A percentile compares a stretch with the other conserved stretches of the same genome.
Evolutionary conservation across 805 yeast species (phyloP).

Genomic region (Metschnikowia anglica): DNA sequence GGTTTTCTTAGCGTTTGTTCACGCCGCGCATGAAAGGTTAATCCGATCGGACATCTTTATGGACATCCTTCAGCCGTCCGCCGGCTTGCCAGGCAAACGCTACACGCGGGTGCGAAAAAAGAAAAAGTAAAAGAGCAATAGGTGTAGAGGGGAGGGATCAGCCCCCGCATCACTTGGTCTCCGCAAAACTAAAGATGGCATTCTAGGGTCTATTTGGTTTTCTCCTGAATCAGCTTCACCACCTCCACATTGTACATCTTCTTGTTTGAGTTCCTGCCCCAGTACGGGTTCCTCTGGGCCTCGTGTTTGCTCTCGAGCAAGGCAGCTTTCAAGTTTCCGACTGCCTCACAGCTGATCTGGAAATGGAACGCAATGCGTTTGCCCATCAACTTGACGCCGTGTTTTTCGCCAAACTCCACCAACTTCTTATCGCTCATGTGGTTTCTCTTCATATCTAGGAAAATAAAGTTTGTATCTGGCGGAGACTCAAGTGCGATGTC

Average conservation of each 20-base stretch:
- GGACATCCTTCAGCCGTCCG: background rate
- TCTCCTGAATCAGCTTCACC: constrained; percentile 5
- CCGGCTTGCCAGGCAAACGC: background rate
- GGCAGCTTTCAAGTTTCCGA: constrained; percentile 45
- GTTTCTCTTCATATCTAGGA: constrained; percentile 56
- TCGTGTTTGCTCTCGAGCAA: constrained; percentile 56
- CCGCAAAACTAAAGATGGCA: background rate
- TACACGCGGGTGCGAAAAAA: too few relatives aligned
- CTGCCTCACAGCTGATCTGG: constrained; percentile 33
- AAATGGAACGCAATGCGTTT: constrained; percentile 80
- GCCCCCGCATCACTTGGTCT: background rate
- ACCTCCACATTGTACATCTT: constrained; percentile 12
- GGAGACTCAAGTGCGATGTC: constrained; percentile 69
- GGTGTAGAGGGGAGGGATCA: background rate
- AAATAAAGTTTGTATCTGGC: constrained; percentile 80
- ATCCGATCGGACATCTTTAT: constrained; percentile 6
- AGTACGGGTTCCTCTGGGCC: constrained; percentile 51
- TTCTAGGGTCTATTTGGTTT: background rate
- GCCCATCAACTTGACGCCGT: constrained; percentile 65
- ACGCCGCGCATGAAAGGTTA: background rate
- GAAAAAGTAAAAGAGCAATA: too few relatives aligned
- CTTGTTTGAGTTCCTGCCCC: constrained; percentile 1
- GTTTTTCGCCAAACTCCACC: constrained; percentile 53
- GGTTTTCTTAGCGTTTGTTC: too few relatives aligned
- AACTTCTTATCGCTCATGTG: constrained; percentile 58